phyloP scores from a whole-genome alignment of 805 yeast species.

The Ogataea methylovora region DNA sequence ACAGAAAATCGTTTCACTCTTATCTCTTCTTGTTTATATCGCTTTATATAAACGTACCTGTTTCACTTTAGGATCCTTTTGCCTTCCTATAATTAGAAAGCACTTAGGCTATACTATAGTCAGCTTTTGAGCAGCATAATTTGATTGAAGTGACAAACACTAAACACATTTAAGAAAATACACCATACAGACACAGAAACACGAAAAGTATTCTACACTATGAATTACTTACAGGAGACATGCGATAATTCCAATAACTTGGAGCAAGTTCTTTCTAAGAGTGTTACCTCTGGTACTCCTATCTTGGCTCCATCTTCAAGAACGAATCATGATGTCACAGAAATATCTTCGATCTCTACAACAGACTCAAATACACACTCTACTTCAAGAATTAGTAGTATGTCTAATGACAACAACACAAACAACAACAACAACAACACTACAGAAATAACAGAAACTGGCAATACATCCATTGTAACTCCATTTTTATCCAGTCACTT shows the following conservation, averaged over 20 bases:
- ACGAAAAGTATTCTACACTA: no score
- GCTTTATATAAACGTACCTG: no score
- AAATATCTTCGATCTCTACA: background rate
- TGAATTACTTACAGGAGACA: constrained; percentile 14
- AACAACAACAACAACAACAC: background rate
- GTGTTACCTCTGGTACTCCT: constrained; percentile 1
- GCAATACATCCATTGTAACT: constrained; percentile 20
- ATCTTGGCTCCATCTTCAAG: background rate
- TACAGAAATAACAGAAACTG: background rate
- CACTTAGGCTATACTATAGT: no score
- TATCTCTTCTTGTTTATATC: no score
- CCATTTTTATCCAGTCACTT: constrained; percentile 28
- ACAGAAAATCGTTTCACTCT: no score
- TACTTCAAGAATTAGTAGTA: background rate
- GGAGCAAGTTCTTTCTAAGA: constrained; percentile 11
- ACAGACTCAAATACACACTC: no score
- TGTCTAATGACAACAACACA: constrained; percentile 1
- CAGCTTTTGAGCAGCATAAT: no score
- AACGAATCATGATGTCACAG: background rate
- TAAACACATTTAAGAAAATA: no score
- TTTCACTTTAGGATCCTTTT: no score
- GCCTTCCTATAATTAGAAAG: no score
- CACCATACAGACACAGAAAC: no score
- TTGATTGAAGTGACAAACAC: no score
- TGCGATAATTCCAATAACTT: constrained; percentile 14